These are phyloP conservation scores for Pseudocercospora macadamiae DNA, from an alignment of 2,329 filamentous ascomycete species.

Conservation along the genomic window DNA sequence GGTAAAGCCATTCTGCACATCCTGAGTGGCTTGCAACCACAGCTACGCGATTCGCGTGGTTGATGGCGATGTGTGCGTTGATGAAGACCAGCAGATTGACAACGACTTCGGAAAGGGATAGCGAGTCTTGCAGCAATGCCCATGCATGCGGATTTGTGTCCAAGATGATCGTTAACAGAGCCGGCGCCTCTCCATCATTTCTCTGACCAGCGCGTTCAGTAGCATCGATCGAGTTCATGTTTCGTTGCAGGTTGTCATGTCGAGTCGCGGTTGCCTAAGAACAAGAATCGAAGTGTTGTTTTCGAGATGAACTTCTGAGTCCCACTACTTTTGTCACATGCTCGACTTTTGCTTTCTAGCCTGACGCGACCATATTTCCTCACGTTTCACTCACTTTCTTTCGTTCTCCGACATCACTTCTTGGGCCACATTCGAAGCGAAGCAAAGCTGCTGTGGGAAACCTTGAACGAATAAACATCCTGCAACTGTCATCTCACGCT, in stretches of 20 bases:
- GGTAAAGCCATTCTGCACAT: slow-evolving; percentile 88
- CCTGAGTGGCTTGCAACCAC: slow-evolving; percentile 88
- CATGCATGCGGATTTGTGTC: slow-evolving; percentile 97
- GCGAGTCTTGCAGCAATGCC: slow-evolving; percentile 72
- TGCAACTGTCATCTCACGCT: no score
- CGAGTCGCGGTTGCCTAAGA: no score
- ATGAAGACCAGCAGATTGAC: slow-evolving; percentile 93
- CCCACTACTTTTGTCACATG: not conserved
- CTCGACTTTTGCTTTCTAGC: not conserved
- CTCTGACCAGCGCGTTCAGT: slow-evolving; percentile 46
- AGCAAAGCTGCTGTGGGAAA: not conserved
- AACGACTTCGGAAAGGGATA: slow-evolving; percentile 81
- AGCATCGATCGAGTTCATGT: slow-evolving; percentile 69
- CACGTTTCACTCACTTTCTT: not conserved
- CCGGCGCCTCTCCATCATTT: slow-evolving; percentile 60
- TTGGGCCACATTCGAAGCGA: not conserved
- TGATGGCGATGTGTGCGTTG: slow-evolving; percentile 93
- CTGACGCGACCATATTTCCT: no score
- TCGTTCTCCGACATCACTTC: not conserved
- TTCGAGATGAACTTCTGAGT: not conserved
- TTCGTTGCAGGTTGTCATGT: not conserved
- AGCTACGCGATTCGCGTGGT: slow-evolving; percentile 89
- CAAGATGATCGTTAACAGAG: slow-evolving; percentile 85
- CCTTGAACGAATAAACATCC: no score
- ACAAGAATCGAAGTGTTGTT: not conserved